Percentiles rank a stretch among this genome's conserved stretches.
Conservation (phyloP, 352 stramenopile genomes). For the Salisapilia sapeloensis region DNA sequence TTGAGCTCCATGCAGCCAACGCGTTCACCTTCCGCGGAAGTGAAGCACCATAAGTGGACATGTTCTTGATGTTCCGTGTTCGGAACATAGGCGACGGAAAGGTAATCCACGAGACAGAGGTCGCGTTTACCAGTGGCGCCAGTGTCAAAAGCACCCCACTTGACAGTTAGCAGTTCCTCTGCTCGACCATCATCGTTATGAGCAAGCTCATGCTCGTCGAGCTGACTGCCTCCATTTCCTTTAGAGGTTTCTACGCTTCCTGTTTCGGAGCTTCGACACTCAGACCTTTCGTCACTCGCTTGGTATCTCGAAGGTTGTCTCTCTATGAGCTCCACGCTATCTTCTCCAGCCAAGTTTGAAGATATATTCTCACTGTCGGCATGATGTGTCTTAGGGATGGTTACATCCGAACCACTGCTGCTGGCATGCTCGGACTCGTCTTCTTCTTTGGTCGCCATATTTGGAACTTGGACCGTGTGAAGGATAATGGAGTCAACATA, state of each 20-base stretch:
- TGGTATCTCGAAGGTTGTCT: too few species aligned
- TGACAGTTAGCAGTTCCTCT: constrained; percentile 48
- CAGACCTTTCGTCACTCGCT: too few species aligned
- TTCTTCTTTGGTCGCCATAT: neutral
- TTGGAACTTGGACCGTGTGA: constrained; percentile 17
- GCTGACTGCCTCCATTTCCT: constrained; percentile 7
- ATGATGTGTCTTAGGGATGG: neutral
- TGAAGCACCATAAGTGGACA: constrained; percentile 64
- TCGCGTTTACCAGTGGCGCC: constrained; percentile 35
- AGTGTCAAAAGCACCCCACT: constrained; percentile 60
- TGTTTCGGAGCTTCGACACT: constrained; percentile 10
- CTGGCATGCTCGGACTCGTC: neutral
- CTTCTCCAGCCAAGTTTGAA: too few species aligned
- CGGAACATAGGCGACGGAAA: constrained; percentile 40
- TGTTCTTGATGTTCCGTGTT: constrained; percentile 32
- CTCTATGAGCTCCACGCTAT: too few species aligned
- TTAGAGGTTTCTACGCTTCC: constrained; percentile 10
- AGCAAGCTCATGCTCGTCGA: too few species aligned
- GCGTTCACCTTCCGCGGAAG: constrained; percentile 43
- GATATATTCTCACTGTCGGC: too few species aligned
- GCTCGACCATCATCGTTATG: constrained; percentile 10
- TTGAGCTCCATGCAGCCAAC: constrained; percentile 67
- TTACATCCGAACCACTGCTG: neutral
- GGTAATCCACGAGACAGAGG: constrained; percentile 56
- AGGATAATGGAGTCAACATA: constrained; percentile 65